These are phyloP conservation scores for Pelargonium citronellum DNA, from an alignment of 441 rosid genomes.

Conservation along the genomic window DNA sequence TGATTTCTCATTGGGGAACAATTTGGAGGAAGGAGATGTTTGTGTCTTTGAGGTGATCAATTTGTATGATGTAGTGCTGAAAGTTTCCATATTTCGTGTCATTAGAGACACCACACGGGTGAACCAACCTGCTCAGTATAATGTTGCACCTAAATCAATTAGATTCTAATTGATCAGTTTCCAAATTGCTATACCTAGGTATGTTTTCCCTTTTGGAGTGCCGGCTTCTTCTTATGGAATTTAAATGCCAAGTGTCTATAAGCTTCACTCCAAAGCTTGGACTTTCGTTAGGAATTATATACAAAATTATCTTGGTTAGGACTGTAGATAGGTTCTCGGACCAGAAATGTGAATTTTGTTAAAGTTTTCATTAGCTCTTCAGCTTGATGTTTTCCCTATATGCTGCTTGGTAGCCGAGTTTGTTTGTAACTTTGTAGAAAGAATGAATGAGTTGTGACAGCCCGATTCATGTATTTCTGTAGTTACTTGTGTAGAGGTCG, in stretches of 20 bases:
- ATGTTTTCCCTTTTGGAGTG: background rate
- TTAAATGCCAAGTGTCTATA: background rate
- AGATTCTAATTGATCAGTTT: background rate
- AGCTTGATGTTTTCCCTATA: background rate
- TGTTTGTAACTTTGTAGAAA: no score
- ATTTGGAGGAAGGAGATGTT: slow-evolving; percentile 93
- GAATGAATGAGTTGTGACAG: no score
- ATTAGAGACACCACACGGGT: slow-evolving; percentile 27
- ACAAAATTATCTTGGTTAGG: background rate
- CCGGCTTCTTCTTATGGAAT: background rate
- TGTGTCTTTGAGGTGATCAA: slow-evolving; percentile 78
- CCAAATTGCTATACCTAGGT: background rate
- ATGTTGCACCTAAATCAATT: slow-evolving; percentile 17
- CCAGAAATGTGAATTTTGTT: slow-evolving; percentile 1
- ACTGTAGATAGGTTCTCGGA: slow-evolving; percentile 4
- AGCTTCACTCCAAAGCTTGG: slow-evolving; percentile 2
- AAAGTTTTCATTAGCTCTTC: background rate
- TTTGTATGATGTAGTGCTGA: slow-evolving; percentile 67
- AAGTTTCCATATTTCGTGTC: slow-evolving; percentile 76
- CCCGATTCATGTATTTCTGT: no score
- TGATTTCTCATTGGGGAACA: slow-evolving; percentile 79
- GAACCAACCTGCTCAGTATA: slow-evolving; percentile 27
- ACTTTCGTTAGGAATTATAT: background rate
- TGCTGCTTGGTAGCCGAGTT: no score
- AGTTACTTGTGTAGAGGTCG: no score